These are phyloP conservation scores for Wickerhamiella hasegawae DNA, from an alignment of 805 yeast species.

Conservation along the genomic window DNA sequence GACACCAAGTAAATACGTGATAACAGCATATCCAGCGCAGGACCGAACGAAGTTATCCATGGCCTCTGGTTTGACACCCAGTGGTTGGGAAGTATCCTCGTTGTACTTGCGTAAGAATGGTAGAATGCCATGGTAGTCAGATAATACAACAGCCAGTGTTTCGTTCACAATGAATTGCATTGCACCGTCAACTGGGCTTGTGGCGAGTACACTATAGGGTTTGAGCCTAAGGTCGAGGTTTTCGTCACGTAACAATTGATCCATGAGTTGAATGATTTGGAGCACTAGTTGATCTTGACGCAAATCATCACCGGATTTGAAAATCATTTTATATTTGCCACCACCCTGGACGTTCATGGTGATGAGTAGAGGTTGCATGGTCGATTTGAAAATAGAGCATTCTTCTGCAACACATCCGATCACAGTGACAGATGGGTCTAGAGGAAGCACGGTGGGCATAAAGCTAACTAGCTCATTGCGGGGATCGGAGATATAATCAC, in stretches of 20 bases:
- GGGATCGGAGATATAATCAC: conserved; percentile 38
- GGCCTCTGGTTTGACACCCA: conserved; percentile 38
- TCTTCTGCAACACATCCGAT: conserved; percentile 67
- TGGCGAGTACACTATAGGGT: conserved; percentile 82
- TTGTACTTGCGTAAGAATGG: conserved; percentile 53
- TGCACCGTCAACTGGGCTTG: conserved; percentile 82
- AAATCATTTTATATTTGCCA: conserved; percentile 60
- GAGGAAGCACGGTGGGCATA: conserved; percentile 53
- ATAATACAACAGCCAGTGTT: conserved; percentile 64
- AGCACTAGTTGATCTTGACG: conserved; percentile 95
- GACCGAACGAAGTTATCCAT: conserved; percentile 93
- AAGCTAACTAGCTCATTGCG: conserved; percentile 26
- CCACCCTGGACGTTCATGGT: conserved; percentile 46
- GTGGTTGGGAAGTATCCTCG: conserved; percentile 29
- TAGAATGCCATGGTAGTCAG: conserved; percentile 60
- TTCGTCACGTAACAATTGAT: conserved; percentile 70
- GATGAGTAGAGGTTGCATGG: conserved; percentile 75
- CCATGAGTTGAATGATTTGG: conserved; percentile 84
- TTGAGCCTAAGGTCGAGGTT: conserved; percentile 75
- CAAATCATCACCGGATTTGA: conserved; percentile 89
- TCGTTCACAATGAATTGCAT: conserved; percentile 90
- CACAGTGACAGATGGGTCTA: conserved; percentile 64
- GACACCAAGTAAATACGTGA: conserved; percentile 85
- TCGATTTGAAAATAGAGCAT: conserved; percentile 78
- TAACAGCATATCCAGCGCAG: conserved; percentile 95